Base-by-base conservation (phyloP, 805 yeast species). In the Pichia scutulata region DNA sequence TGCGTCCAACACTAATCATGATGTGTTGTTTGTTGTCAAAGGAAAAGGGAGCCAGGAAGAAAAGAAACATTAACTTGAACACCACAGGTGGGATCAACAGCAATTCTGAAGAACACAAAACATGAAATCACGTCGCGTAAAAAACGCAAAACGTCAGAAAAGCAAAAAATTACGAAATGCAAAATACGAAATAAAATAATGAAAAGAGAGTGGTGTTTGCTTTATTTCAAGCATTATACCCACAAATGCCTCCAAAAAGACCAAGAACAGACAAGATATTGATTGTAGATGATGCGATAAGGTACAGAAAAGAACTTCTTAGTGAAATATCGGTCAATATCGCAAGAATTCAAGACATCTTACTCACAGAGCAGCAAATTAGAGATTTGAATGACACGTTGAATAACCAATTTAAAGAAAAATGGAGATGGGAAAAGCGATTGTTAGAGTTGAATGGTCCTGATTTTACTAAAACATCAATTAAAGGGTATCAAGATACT, bases 351-450 rank as follows among this genome's bases (percentile, higher is more conserved):
- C 84, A 83, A 52, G 93, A 87, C 60, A 67, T 71, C 0, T 61
- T 75, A 3, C 56, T 80, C 22, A 74, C 77, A n/a, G 88, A 83
- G 25, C 67, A 67, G 30, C 85, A 83, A 57, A 65, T 90, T 1
- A 68, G 93, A 43, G 90, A 83, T 39, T 61, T 86, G 25, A 90
- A 89, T 60, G 96, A 87, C 56, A 77, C 78, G 43, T 65, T 88
- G 49, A 89, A 88, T 60, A 77, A 76, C 48, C 67, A 86, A 13
- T 70, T 84, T 65, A 71, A 74, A 30, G 95, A 89, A 64, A 80
- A 81, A 54, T 64, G 76, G 39, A 79, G 84, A 0, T 90, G 96
- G 96, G 96, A 89, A 55, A 69, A 80, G 53, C 85, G 81, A 50
- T 82, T 89, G 41, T 72, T 72, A 48, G 73, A 77, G 22, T 68